Evolutionary conservation across 2,329 filamentous ascomycete genomes (phyloP).

Genomic region (Aspergillus neoniger): DNA sequence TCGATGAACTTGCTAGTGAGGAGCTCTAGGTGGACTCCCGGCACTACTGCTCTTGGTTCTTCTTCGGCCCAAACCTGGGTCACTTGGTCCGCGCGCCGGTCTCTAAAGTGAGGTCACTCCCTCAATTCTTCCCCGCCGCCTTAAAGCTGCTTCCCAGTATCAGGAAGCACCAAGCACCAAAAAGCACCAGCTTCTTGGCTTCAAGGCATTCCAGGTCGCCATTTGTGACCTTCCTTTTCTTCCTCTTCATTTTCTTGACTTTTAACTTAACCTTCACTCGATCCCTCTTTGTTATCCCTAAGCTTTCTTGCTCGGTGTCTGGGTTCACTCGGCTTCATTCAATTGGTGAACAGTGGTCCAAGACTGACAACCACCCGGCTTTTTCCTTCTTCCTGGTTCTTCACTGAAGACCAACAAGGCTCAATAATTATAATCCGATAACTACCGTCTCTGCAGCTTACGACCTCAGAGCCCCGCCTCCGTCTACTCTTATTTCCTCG

Average conservation of each 20-base stretch:
- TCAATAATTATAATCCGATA: neutral
- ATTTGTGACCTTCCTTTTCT: neutral
- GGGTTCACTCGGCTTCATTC: neutral
- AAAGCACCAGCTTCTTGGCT: neutral
- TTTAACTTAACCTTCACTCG: neutral
- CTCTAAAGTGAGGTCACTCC: conserved; percentile 22
- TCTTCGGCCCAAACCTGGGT: conserved; percentile 20
- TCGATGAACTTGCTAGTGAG: conserved; percentile 35
- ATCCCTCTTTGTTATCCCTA: neutral
- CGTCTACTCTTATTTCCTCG: neutral
- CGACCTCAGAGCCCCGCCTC: neutral
- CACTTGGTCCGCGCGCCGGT: conserved; percentile 21
- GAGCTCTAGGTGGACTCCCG: conserved; percentile 17
- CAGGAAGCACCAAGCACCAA: neutral
- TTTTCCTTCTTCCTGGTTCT: neutral
- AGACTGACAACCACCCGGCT: neutral
- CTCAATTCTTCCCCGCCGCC: conserved; percentile 14
- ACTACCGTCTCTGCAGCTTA: neutral
- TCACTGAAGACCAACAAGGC: neutral
- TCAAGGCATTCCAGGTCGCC: neutral
- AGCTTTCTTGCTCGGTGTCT: neutral
- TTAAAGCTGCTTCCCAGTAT: conserved; percentile 1
- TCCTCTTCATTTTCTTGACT: neutral
- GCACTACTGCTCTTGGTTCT: conserved; percentile 7
- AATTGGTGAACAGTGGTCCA: neutral